phyloP scores from a whole-genome alignment of 1,284 basidiomycete genomes.

The Tremellales sp. region DNA sequence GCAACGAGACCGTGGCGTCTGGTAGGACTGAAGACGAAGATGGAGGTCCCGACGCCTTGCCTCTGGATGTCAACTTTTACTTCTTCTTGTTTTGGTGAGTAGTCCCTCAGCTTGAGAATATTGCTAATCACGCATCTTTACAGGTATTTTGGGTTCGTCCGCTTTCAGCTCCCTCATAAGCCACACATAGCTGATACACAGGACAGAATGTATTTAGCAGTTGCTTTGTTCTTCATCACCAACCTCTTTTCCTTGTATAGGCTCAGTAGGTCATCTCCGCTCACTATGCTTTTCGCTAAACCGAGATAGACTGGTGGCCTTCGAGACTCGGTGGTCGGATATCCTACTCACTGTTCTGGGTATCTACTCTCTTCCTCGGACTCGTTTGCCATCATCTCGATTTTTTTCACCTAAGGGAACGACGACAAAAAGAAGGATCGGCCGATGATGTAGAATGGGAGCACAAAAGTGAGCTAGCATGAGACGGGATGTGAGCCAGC shows the following conservation, averaged over 20 bases:
- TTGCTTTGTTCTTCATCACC: constrained; percentile 55
- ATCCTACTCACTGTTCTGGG: constrained; percentile 55
- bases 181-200: background rate
- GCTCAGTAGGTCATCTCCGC: constrained; percentile 28
- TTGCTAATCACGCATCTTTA: constrained; percentile 3
- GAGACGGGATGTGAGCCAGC: background rate
- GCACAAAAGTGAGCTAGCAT: constrained; percentile 51
- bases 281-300: constrained; percentile 1
- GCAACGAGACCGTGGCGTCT: background rate
- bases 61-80: constrained; percentile 52
- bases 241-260: constrained; percentile 56
- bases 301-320: constrained; percentile 46
- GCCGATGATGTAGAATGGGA: constrained; percentile 53
- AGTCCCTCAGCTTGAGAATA: background rate
- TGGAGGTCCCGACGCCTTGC: constrained; percentile 23
- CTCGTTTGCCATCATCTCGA: constrained; percentile 51
- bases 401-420: constrained; percentile 42
- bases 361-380: constrained; percentile 49
- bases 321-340: constrained; percentile 51
- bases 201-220: constrained; percentile 51
- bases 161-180: background rate
- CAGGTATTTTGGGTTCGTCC: constrained; percentile 43
- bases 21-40: too few species aligned
- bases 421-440: constrained; percentile 24
- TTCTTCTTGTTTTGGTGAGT: constrained; percentile 51